A percentile compares a stretch with the other conserved stretches of the same genome.
Evolutionary conservation across 495 filamentous ascomycete genomes (phyloP).

Genomic region (Penicillium samsonianum): DNA sequence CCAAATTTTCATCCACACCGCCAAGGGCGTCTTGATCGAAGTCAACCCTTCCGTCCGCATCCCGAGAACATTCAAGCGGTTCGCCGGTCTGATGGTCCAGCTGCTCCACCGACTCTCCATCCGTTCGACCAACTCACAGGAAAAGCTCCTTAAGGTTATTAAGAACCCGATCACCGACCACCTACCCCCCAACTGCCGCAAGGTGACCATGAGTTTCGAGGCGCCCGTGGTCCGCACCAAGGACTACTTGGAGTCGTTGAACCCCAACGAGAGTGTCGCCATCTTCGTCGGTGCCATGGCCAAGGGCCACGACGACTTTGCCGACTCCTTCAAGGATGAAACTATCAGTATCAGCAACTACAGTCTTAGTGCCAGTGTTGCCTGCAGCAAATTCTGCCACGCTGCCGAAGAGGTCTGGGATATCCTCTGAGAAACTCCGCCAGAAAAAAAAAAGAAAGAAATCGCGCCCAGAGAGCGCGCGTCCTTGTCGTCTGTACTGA

Average conservation of each 20-base stretch:
- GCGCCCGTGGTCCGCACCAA: slow-evolving; percentile 79
- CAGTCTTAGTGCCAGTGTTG: slow-evolving; percentile 93
- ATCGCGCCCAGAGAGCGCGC: slow-evolving; percentile 19
- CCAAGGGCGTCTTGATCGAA: slow-evolving; percentile 94
- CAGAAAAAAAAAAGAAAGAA: slow-evolving; percentile 9
- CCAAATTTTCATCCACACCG: slow-evolving; percentile 97
- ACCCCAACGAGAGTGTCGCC: slow-evolving; percentile 84
- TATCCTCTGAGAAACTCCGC: slow-evolving; percentile 62
- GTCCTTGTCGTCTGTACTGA: slow-evolving; percentile 11
- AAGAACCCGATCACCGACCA: slow-evolving; percentile 97
- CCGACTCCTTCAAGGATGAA: slow-evolving; percentile 91
- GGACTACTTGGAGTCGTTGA: slow-evolving; percentile 81
- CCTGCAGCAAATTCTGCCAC: slow-evolving; percentile 99
- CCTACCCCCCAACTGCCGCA: slow-evolving; percentile 93
- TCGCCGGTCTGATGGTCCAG: slow-evolving; percentile 97
- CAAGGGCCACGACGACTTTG: slow-evolving; percentile 93
- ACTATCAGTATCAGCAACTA: slow-evolving; percentile 98
- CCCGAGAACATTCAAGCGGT: slow-evolving; percentile 97
- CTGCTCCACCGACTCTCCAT: slow-evolving; percentile 96
- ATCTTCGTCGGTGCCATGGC: slow-evolving; percentile 99
- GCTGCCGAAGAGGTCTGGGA: slow-evolving; percentile 96
- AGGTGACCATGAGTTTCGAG: slow-evolving; percentile 93
- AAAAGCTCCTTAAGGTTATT: slow-evolving; percentile 97
- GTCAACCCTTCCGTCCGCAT: slow-evolving; percentile 97
- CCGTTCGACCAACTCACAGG: slow-evolving; percentile 90